Evolutionary conservation across 1,139 yeast species (phyloP).

Genomic region (Sugiyamaella novakii): DNA sequence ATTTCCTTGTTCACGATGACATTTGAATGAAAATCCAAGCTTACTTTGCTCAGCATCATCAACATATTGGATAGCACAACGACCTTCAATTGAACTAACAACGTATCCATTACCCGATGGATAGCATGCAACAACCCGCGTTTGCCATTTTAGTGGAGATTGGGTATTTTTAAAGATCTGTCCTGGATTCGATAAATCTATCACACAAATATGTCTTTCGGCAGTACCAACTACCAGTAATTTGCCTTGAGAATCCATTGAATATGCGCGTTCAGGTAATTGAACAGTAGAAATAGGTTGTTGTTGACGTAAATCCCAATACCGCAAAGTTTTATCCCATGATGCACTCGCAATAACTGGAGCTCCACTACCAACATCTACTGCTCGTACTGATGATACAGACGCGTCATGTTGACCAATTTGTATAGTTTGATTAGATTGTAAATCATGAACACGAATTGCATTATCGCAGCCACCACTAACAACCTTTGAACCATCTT

Average conservation of each 20-base stretch:
- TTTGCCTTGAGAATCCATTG: conserved; percentile 83
- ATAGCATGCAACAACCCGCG: conserved; percentile 78
- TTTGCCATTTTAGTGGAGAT: conserved; percentile 92
- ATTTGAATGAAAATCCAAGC: conserved; percentile 83
- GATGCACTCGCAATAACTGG: conserved; percentile 91
- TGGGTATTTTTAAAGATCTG: conserved; percentile 70
- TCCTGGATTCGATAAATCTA: conserved; percentile 79
- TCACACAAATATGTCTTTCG: conserved; percentile 75
- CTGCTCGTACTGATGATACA: conserved; percentile 72
- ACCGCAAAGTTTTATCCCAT: conserved; percentile 93
- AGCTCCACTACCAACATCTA: conserved; percentile 62
- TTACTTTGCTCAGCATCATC: conserved; percentile 73
- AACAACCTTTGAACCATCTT: conserved; percentile 83
- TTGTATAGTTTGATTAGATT: conserved; percentile 77
- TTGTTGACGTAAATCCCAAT: conserved; percentile 91
- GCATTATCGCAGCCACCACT: conserved; percentile 95
- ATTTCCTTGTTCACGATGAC: conserved; percentile 70
- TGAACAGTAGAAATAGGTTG: conserved; percentile 79
- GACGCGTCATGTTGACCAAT: conserved; percentile 87
- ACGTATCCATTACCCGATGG: conserved; percentile 93
- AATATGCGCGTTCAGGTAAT: conserved; percentile 87
- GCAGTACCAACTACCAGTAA: conserved; percentile 91
- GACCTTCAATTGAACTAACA: conserved; percentile 89
- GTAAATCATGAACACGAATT: conserved; percentile 80
- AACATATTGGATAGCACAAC: conserved; percentile 95